Percentiles rank a stretch among this genome's conserved stretches.
Conservation (phyloP, 352 stramenopile species). For the Globisporangium canariense region DNA sequence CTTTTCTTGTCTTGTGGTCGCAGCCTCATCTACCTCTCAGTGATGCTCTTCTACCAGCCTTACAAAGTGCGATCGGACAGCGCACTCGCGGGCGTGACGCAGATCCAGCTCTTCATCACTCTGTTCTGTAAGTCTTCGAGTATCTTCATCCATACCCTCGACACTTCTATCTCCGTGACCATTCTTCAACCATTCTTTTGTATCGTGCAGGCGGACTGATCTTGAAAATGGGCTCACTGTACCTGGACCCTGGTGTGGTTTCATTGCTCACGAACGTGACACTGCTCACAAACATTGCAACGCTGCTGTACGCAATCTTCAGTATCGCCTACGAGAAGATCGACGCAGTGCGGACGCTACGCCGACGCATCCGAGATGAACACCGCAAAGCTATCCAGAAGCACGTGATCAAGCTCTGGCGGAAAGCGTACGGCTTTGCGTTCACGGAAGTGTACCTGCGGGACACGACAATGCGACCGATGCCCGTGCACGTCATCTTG, state of each 20-base stretch:
- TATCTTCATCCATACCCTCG: too few species aligned
- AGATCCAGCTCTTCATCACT: slow-evolving; percentile 79
- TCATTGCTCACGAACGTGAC: slow-evolving; percentile 47
- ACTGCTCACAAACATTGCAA: slow-evolving; percentile 50
- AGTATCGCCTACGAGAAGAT: slow-evolving; percentile 66
- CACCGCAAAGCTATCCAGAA: slow-evolving; percentile 40
- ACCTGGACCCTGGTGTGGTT: slow-evolving; percentile 41
- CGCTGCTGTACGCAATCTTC: slow-evolving; percentile 42
- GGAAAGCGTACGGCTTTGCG: slow-evolving; percentile 47
- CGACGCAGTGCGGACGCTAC: slow-evolving; percentile 23
- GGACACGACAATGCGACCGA: slow-evolving; percentile 35
- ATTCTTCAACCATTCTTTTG: background rate
- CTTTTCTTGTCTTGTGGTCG: background rate
- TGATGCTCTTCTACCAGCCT: slow-evolving; percentile 70
- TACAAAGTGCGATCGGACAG: slow-evolving; percentile 65
- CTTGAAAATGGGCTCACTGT: slow-evolving; percentile 58
- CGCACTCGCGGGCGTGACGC: slow-evolving; percentile 51
- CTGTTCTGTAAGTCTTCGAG: slow-evolving; percentile 55
- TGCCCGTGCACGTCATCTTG: slow-evolving; percentile 52
- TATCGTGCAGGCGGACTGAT: slow-evolving; percentile 48
- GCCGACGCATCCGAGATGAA: slow-evolving; percentile 35
- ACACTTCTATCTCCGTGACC: too few species aligned
- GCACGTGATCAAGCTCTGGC: slow-evolving; percentile 57
- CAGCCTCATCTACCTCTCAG: slow-evolving; percentile 72
- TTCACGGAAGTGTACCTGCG: slow-evolving; percentile 58